phyloP scores from a whole-genome alignment of 768 basidiomycete species.

The Leucosporidium yakuticum region DNA sequence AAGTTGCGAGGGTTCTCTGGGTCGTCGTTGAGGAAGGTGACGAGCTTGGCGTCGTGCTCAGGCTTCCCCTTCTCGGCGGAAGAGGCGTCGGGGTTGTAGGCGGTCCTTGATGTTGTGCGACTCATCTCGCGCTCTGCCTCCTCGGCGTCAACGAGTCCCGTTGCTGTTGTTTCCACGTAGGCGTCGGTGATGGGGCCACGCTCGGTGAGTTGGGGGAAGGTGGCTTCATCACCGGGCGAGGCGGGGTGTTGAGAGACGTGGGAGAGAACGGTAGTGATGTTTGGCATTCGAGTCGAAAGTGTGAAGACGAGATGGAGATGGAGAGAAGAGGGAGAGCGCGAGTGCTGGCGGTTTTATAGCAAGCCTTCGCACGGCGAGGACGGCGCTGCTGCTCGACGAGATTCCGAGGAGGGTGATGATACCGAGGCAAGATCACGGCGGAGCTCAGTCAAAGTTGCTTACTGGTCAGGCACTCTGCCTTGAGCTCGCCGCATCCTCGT shows the following conservation, averaged over 20 bases:
- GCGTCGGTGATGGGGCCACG: constrained; percentile 24
- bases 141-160: constrained; percentile 18
- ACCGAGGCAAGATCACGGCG: too few species aligned
- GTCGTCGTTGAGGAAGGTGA: constrained; percentile 21
- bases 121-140: constrained; percentile 9
- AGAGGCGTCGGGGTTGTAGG: not conserved
- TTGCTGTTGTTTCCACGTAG: constrained; percentile 2
- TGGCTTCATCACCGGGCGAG: not conserved
- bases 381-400: too few species aligned
- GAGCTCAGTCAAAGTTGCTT: too few species aligned
- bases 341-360: too few species aligned
- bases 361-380: too few species aligned
- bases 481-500: too few species aligned
- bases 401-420: too few species aligned
- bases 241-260: constrained; percentile 16
- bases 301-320: too few species aligned
- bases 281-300: not conserved
- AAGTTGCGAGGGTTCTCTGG: constrained; percentile 38
- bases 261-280: constrained; percentile 1
- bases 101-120: not conserved
- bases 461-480: too few species aligned
- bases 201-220: constrained; percentile 18
- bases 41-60: constrained; percentile 29
- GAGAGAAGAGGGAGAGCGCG: too few species aligned
- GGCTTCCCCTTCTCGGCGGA: constrained; percentile 27